Evolutionary conservation across 306 rosid genomes (phyloP), one percentile per base, ranked within the genome.

Genomic region (Cucurbita maxima): DNA sequence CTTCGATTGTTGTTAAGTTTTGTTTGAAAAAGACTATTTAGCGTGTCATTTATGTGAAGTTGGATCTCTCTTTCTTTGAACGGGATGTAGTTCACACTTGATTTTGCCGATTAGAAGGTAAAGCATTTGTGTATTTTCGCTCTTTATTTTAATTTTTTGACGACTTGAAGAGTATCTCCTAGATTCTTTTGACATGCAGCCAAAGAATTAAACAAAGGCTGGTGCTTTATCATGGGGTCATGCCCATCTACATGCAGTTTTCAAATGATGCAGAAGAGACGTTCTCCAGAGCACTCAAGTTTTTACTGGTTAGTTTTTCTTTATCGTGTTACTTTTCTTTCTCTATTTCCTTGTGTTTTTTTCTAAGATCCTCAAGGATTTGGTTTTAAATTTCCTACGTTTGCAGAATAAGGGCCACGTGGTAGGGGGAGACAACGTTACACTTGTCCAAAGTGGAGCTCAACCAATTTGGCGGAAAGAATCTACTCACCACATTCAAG

Each of bases 371-470:
- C 54, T 3, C 0, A 18, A 66, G 72, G 55, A 69, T 25, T 50
- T 30, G 25, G 15, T 70, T 34, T 70, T 13, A 37, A 36, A 25
- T 48, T 78, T 67, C 57, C 57, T 50, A 47, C 77, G 61, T 68
- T 82, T 79, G 10, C 80, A 94, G 99, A 88, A 77, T 36, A 80
- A 89, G 75, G 90, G 88, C 55, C 91, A 80, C 67, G 73, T 91
- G 81, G 83, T 80, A 19, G 88, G 84, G 78, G 97, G 89, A 51
- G 87, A 89, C 56, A 55, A 76, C 79, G 96, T 91, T 48, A 91
- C 97, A 11, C 89, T 94, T 59, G 99, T 94, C 68, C 99, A 94
- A 87, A 94, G 99, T 75, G 99, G 96, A 48, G 95, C 91, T 47
- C 97, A 89, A 76, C 95, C 96, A 77, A 94, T 94, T 74, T 94